Evolutionary conservation across 768 basidiomycete genomes (phyloP).

Genomic region (Lentinula detonsa): DNA sequence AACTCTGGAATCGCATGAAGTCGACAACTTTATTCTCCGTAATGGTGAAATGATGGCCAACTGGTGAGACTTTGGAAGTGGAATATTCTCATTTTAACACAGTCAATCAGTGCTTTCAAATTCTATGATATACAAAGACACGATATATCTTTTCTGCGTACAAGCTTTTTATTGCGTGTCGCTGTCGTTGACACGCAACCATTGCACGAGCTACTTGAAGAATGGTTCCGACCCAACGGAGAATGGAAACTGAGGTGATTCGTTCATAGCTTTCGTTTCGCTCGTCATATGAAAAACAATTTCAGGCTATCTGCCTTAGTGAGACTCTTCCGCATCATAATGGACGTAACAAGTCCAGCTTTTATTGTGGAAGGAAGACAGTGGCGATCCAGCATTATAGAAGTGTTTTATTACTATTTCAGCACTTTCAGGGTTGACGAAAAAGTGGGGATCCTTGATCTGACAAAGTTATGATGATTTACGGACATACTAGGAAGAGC

Average conservation of each 20-base stretch:
- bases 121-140: constrained; percentile 57
- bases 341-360: constrained; percentile 58
- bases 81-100: neutral
- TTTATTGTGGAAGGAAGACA: constrained; percentile 60
- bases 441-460: constrained; percentile 30
- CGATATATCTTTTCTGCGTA: constrained; percentile 48
- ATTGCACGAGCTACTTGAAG: constrained; percentile 44
- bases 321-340: constrained; percentile 57
- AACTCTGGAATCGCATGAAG: constrained; percentile 58
- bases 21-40: constrained; percentile 67
- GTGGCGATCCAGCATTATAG: constrained; percentile 58
- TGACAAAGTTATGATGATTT: neutral
- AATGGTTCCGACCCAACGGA: constrained; percentile 26
- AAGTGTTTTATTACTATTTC: constrained; percentile 59
- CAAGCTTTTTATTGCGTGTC: constrained; percentile 49
- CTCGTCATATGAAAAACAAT: neutral
- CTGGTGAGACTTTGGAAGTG: constrained; percentile 37
- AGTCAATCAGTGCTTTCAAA: constrained; percentile 50
- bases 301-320: constrained; percentile 45
- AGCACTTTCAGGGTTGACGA: constrained; percentile 57
- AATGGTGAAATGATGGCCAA: constrained; percentile 51
- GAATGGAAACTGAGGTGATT: constrained; percentile 49
- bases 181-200: constrained; percentile 61
- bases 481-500: constrained; percentile 51
- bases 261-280: neutral